Evolutionary conservation across 2,329 filamentous ascomycete species (phyloP), one percentile per base, ranked within the genome.

Genomic region (Capronia epimyces): DNA sequence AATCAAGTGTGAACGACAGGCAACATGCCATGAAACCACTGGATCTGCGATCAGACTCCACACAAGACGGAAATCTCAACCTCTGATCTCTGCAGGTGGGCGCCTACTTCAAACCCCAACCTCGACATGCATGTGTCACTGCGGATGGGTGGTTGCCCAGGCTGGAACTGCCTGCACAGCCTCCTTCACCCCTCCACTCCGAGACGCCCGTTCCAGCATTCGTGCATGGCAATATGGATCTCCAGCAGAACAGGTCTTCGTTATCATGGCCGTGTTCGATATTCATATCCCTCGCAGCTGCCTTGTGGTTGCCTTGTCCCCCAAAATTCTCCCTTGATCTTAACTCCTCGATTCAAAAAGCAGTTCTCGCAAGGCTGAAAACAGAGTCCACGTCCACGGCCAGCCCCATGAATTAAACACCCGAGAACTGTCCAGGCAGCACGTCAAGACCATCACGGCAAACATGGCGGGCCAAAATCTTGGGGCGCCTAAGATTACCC

Each of bases 381-480:
- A 7, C 15, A 37, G 15, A 37, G 34, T 18, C 15, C 16, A 18
- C 20, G 16, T 8, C 15, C 16, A 13, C 27, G 8, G 15, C 6
- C 34, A 18, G 34, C 18, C 34, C 12, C 34, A 18, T 37, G 18
- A n/a, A 37, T 15, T 20, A 15, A 32, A 32, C 29, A 32, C 12
- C 29, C n/a, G 29, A n/a, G 12, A 32, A 32, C 29, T 9, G 29
- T 18, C 31, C 31, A 36, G 27, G 15, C 16, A n/a, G 13, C 24
- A n/a, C 24, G 18, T 16, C 25, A n/a, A 13, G 32, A 16, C 29
- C 24, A 37, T 25, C 29, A n/a, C 29, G 3, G n/a, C 46, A 36
- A 45, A 18, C 31, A 60, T 60, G 58, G 52, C 36, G 21, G 52
- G 42, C 13, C 47, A 37, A 45, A 54, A 53, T 45, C 31, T 49